Base-by-base conservation (phyloP, 129 eudicot species). In the Lactuca sativa region DNA sequence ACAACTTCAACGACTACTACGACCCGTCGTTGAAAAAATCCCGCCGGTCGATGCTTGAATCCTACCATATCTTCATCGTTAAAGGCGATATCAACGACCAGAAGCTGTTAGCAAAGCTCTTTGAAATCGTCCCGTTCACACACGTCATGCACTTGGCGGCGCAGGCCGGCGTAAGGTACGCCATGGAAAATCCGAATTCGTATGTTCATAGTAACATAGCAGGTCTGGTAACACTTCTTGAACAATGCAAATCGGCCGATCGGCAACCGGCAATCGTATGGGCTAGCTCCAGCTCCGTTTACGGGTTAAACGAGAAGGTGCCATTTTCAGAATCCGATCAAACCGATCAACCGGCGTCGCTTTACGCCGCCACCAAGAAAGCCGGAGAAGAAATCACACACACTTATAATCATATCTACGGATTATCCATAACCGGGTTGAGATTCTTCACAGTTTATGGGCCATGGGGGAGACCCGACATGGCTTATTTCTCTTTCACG, bases 91-190 rank as follows among this genome's bases (percentile, higher is more conserved):
- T 80, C 3, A 80, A 80, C 74, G 84, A 75, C 36, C 54, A 15
- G 74, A 52, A 74, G 7, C 4, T 75, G 3, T 70, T 80, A 53
- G 74, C 84, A 7, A 80, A 74, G 21, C 64, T 80, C 36, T 80
- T 80, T 14, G 80, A 80, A 0, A 36, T 52, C 0, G 77, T 64
- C 9, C 18, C 67, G 1, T 80, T 75, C 17, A 75, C 84, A 1
- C 80, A 80, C 73, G 81, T 80, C 38, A 80, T 80, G 84, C 84
- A 80, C 59, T 69, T 80, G 64, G 84, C 84, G 14, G 84, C 84
- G 30, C 84, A 80, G 65, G 84, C 84, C 2, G 84, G 84, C 18
- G 84, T 80, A 30, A 68, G 84, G 15, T 80, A 80, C 74, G 84
- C 84, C 1, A 74, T 80, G 80, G 74, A 80, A 17, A 80, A 80